Evolutionary conservation across 305 asterid species (phyloP), one percentile per base, ranked within the genome.

Genomic region (Coffea humblotiana): DNA sequence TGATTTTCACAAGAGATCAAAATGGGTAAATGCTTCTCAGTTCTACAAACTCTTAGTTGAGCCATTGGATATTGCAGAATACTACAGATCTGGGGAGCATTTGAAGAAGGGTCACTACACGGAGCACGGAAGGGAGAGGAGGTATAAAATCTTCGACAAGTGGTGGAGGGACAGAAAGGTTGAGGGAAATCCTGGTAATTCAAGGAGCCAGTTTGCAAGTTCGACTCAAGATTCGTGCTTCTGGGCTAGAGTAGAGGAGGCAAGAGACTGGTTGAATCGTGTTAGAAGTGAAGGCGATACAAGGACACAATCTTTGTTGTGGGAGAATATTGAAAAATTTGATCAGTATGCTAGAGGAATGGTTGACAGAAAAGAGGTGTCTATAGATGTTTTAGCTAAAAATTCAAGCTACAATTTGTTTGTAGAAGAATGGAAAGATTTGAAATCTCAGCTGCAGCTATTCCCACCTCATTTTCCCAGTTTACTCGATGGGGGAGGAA

Each of bases 231-330:
- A 94, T 86, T 87, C 98, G 0, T 94, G 98, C 79, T 94, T 93
- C 79, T 94, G 98, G 98, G 98, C 97, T 18, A 77, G 85, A 73
- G 97, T 93, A 4, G 98, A 94, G 85, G 98, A 91, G 67, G 97
- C 97, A 11, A 87, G 87, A 68, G 97, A 91, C 32, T 72, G 82
- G 54, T 85, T 94, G 35, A 80, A 80, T 15, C 72, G 78, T 40
- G 75, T 91, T 15, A 82, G 88, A 14, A 79, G 89, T 35, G 97
- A 88, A 72, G 78, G 82, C 71, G 97, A 93, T 79, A 79, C 79
- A 40, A 83, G 88, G 47, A 83, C 74, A 9, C 87, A 66, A 49
- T 58, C 76, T 66, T 47, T 78, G 65, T 61, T 87, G 78, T 37
- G 82, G 84, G 93, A 86, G 73, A 90, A 88, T 74, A 85, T 93